These are phyloP conservation scores for Dothistroma septosporum DNA, from an alignment of 2,329 filamentous ascomycete species.

Conservation along the genomic window DNA sequence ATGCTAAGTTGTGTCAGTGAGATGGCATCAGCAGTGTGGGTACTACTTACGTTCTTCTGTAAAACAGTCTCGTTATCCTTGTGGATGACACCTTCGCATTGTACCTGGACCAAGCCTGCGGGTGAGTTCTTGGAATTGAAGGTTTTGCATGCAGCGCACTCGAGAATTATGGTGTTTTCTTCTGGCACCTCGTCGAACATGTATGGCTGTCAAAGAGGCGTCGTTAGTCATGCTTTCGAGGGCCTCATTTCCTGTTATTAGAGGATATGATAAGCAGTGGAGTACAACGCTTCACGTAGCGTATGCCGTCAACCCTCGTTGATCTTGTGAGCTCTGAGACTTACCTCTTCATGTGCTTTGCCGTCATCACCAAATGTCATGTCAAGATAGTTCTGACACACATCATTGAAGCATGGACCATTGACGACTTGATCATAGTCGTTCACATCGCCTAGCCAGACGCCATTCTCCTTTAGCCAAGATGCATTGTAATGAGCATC, in stretches of 20 bases:
- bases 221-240: neutral
- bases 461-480: conserved; percentile 2
- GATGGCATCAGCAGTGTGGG: neutral
- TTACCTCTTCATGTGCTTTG: neutral
- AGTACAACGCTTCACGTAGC: neutral
- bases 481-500: conserved; percentile 5
- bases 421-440: conserved; percentile 1
- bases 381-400: conserved; percentile 3
- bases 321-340: neutral
- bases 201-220: neutral
- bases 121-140: neutral
- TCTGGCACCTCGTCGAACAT: conserved; percentile 7
- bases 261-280: neutral
- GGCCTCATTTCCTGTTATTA: neutral
- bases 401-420: conserved; percentile 2
- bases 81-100: neutral
- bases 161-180: neutral
- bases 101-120: conserved; percentile 1
- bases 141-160: conserved; percentile 2
- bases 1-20: conserved; percentile 1
- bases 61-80: conserved; percentile 2
- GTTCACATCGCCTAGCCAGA: conserved; percentile 10
- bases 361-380: conserved; percentile 2
- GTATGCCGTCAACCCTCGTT: neutral
- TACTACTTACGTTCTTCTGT: conserved; percentile 8